A percentile compares a stretch with the other conserved stretches of the same genome.
Evolutionary conservation across 2,329 filamentous ascomycete species (phyloP).

Genomic region (Sporothrix pseudoabietina): DNA sequence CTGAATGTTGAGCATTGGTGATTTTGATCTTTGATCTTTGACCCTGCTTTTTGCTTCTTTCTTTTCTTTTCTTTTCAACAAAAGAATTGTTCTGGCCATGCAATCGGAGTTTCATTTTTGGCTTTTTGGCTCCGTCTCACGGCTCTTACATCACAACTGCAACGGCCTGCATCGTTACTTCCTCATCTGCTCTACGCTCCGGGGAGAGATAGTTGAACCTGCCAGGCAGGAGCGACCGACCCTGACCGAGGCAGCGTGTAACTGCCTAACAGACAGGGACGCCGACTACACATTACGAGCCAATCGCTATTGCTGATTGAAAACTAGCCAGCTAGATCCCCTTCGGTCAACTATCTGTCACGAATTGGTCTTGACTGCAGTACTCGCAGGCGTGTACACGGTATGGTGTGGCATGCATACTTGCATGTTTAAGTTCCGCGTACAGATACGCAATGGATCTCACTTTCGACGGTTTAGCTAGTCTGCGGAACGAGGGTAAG

Average conservation of each 20-base stretch:
- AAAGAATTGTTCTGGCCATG: background rate
- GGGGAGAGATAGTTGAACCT: background rate
- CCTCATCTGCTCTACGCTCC: background rate
- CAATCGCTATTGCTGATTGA: background rate
- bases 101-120: background rate
- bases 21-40: background rate
- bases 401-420: background rate
- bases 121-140: background rate
- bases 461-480: background rate
- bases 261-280: constrained; percentile 3
- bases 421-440: background rate
- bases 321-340: background rate
- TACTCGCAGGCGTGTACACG: background rate
- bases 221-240: background rate
- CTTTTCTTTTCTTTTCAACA: background rate
- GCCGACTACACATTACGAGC: background rate
- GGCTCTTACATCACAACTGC: background rate
- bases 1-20: background rate
- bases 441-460: constrained; percentile 7
- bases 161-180: background rate
- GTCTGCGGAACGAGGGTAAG: background rate
- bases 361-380: background rate
- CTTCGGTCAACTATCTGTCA: background rate
- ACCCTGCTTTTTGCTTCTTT: background rate
- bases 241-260: background rate